Base-by-base conservation (phyloP, 1,139 yeast species). In the Yamadazyma pseudoaaseri region DNA sequence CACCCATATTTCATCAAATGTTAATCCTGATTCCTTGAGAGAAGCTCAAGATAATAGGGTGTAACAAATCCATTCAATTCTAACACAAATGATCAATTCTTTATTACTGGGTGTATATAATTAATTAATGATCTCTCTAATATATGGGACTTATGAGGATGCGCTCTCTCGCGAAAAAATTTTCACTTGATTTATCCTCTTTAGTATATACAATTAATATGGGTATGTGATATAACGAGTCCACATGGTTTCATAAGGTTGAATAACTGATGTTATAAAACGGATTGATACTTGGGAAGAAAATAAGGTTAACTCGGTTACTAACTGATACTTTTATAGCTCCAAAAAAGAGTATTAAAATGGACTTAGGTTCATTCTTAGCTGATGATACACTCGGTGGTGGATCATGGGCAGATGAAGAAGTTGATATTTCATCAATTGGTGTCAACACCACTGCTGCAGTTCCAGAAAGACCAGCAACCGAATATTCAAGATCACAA, bases 381-480 rank as follows among this genome's bases (percentile, higher is more conserved):
- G 71, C 74, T 47, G 75, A 70, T 51, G 70, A 68, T 33, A 50
- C 73, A 32, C 58, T 66, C 40, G 76, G 76, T 26, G 67, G 68
- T 28, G 59, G 71, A 39, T 70, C 76, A 29, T 76, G 81, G 81
- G 80, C 80, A 15, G 81, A 76, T 42, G 79, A 73, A 46, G 81
- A 74, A 49, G 71, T 76, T 33, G 81, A 76, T 47, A 62, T 76
- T 54, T 62, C 70, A 21, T 71, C 80, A 14, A 75, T 76, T 39
- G 74, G 76, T 26, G 75, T 73, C 13, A 25, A 54, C 5, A 43
- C 61, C 17, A 44, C 62, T 14, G 48, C 58, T 25, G 61, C 62
- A n/a, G 56, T 57, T 16, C 56, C 59, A 24, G 48, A 52, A 31
- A 31, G 37, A 22, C 41, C 36, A 26, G 41, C 36, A 16, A 45